Evolutionary conservation across 2,329 filamentous ascomycete genomes (phyloP).

Genomic region (Neurospora sp.): DNA sequence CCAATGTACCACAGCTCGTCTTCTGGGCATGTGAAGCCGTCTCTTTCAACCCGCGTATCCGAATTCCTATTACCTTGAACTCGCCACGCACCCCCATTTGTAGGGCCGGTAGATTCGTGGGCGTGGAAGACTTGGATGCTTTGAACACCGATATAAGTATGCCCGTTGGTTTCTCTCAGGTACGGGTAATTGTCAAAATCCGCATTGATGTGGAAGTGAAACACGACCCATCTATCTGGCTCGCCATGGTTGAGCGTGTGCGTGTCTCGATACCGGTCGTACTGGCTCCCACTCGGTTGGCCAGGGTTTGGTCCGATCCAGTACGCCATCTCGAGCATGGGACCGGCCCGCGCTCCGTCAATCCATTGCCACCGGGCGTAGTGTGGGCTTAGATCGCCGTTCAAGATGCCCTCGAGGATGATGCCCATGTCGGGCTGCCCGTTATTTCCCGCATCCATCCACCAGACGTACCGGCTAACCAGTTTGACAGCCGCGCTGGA

Average conservation of each 20-base stretch:
- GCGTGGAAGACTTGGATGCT: neutral
- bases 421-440: neutral
- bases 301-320: neutral
- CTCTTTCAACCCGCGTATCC: neutral
- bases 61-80: neutral
- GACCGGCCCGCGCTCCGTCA: neutral
- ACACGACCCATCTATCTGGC: neutral
- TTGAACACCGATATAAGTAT: neutral
- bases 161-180: neutral
- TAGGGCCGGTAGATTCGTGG: neutral
- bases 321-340: neutral
- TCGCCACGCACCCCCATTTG: neutral
- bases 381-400: neutral
- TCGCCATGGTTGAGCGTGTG: neutral
- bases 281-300: neutral
- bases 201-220: neutral
- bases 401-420: neutral
- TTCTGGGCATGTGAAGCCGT: neutral
- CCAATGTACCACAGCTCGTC: neutral
- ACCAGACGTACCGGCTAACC: neutral
- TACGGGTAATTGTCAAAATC: neutral
- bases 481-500: neutral
- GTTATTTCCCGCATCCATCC: neutral
- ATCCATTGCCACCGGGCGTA: neutral
- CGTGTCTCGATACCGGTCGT: neutral